phyloP scores from a whole-genome alignment of 306 rosid genomes.

The Pachyrhizus erosus region DNA sequence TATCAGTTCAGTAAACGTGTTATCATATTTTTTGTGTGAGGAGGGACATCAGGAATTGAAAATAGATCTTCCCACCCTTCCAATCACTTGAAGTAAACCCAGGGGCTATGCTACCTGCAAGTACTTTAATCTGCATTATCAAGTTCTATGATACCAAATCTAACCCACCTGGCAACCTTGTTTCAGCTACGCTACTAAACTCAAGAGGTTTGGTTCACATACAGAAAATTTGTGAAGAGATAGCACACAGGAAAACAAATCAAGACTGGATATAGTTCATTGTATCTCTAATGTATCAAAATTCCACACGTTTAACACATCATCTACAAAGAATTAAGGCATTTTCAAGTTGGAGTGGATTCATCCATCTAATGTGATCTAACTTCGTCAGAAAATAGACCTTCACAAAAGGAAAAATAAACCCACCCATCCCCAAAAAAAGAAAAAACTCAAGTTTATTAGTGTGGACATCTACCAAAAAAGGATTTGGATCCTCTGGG shows the following conservation, averaged over 20 bases:
- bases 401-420: background rate
- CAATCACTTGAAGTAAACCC: too few relatives aligned
- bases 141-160: background rate
- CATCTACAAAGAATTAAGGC: background rate
- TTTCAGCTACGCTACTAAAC: background rate
- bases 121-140: background rate
- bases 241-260: background rate
- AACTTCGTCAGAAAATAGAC: background rate
- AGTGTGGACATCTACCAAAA: too few relatives aligned
- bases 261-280: background rate
- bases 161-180: background rate
- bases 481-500: background rate
- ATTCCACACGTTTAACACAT: background rate
- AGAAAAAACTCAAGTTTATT: too few relatives aligned
- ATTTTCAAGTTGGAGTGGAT: background rate
- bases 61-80: too few relatives aligned
- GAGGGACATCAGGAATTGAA: too few relatives aligned
- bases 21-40: too few relatives aligned
- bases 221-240: background rate
- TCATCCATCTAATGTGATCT: background rate
- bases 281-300: background rate
- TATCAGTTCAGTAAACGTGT: too few relatives aligned
- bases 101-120: background rate
- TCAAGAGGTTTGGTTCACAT: background rate
- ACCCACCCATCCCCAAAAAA: too few relatives aligned